phyloP scores from a whole-genome alignment of 768 basidiomycete species.

The Phylloporus sp. region DNA sequence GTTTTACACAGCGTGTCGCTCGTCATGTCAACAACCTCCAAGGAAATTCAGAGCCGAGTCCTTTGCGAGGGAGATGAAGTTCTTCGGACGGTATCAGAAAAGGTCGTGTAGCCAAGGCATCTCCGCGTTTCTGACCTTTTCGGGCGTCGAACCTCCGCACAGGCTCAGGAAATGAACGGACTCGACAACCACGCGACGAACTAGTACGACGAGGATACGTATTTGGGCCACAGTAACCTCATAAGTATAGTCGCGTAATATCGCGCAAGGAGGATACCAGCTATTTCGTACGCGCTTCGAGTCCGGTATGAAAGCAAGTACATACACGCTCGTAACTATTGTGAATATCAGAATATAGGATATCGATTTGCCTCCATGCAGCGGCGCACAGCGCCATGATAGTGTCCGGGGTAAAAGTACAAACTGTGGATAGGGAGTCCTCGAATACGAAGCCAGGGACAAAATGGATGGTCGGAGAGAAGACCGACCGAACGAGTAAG shows the following conservation, averaged over 20 bases:
- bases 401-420: conserved; percentile 8
- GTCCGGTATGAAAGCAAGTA: too few relatives aligned
- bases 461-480: conserved; percentile 13
- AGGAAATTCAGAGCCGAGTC: conserved; percentile 9
- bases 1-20: too few relatives aligned
- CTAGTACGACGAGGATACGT: conserved; percentile 14
- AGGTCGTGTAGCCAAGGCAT: conserved; percentile 19
- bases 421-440: conserved; percentile 7
- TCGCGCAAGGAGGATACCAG: too few relatives aligned
- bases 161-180: conserved; percentile 26
- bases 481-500: conserved; percentile 18
- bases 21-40: conserved; percentile 22
- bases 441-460: conserved; percentile 5
- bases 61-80: conserved; percentile 16
- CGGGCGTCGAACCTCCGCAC: conserved; percentile 29
- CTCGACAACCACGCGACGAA: conserved; percentile 17
- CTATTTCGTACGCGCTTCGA: too few relatives aligned
- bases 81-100: conserved; percentile 14
- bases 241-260: conserved; percentile 28
- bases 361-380: conserved; percentile 2
- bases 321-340: conserved; percentile 1
- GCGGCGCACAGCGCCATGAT: conserved; percentile 16
- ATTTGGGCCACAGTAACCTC: conserved; percentile 16
- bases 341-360: not conserved
- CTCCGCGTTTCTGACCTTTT: conserved; percentile 25